Percentiles rank a stretch among this genome's conserved stretches.
Conservation (phyloP, 257 asterid genomes). For the Solanum ossicruentum region DNA sequence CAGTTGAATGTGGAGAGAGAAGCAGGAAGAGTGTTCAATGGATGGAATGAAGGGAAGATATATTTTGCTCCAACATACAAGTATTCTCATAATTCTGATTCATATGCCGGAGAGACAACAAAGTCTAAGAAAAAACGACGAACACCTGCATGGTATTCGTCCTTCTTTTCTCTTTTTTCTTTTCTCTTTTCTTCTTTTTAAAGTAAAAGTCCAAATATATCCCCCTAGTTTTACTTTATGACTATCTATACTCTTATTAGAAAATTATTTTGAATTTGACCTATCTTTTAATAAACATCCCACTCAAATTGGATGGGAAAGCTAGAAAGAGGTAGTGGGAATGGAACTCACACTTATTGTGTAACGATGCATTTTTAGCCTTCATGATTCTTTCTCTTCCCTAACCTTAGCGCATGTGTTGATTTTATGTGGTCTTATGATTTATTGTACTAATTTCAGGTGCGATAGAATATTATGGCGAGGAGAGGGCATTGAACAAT, state of each 20-base stretch:
- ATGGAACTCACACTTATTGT: not conserved
- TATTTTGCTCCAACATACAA: conserved; percentile 86
- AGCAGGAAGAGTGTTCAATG: conserved; percentile 74
- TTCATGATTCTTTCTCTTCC: too few relatives aligned
- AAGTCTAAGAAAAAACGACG: conserved; percentile 81
- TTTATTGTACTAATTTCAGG: conserved; percentile 25
- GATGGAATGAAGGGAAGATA: conserved; percentile 84
- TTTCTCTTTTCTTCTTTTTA: too few relatives aligned
- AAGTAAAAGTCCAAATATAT: too few relatives aligned
- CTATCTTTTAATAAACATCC: too few relatives aligned
- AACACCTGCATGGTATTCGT: conserved; percentile 80
- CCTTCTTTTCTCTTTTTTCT: too few relatives aligned
- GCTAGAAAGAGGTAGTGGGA: too few relatives aligned
- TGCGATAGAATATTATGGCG: conserved; percentile 86
- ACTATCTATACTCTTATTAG: too few relatives aligned
- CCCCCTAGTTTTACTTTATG: too few relatives aligned
- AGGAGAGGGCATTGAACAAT: conserved; percentile 52
- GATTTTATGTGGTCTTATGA: not conserved
- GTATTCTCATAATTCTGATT: conserved; percentile 68
- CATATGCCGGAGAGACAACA: conserved; percentile 63
- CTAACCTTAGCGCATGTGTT: not conserved
- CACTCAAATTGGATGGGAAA: too few relatives aligned
- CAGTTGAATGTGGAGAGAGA: conserved; percentile 69
- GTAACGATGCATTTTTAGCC: not conserved
- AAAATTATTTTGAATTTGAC: too few relatives aligned